These are phyloP conservation scores for Blastocystis sp. DNA, from an alignment of 352 stramenopile genomes.

Conservation along the genomic window DNA sequence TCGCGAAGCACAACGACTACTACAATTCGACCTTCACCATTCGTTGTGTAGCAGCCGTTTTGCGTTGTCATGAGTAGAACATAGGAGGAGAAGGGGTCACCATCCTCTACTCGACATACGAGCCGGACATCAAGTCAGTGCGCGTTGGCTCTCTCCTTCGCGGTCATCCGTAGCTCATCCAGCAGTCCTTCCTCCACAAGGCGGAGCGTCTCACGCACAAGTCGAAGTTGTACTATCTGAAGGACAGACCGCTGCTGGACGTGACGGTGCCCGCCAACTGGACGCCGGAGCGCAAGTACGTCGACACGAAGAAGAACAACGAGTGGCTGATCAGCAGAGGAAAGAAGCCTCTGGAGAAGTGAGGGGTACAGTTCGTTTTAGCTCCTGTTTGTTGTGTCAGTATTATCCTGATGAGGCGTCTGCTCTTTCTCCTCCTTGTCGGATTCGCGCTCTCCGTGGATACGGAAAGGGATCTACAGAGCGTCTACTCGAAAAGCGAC, in stretches of 20 bases:
- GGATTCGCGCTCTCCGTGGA: background rate
- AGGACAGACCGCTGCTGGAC: slow-evolving; percentile 57
- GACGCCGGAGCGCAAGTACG: slow-evolving; percentile 39
- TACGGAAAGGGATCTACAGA: slow-evolving; percentile 57
- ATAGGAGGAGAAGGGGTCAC: slow-evolving; percentile 53
- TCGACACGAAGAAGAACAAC: slow-evolving; percentile 66
- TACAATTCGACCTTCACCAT: slow-evolving; percentile 67
- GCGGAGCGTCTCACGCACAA: slow-evolving; percentile 47
- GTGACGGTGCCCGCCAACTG: slow-evolving; percentile 24
- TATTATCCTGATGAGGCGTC: background rate
- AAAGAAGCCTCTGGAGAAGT: slow-evolving; percentile 60
- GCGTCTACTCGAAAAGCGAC: slow-evolving; percentile 58
- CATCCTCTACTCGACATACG: slow-evolving; percentile 56
- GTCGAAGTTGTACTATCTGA: slow-evolving; percentile 62
- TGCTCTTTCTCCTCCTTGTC: background rate
- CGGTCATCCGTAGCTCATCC: slow-evolving; percentile 31
- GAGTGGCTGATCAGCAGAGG: slow-evolving; percentile 64
- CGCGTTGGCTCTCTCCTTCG: background rate
- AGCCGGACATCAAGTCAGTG: slow-evolving; percentile 64
- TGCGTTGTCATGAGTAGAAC: slow-evolving; percentile 12
- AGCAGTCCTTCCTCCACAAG: slow-evolving; percentile 57
- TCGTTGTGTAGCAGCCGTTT: slow-evolving; percentile 7
- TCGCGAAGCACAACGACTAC: slow-evolving; percentile 67
- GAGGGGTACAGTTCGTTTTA: slow-evolving; percentile 22
- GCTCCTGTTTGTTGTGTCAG: slow-evolving; percentile 53